Base-by-base conservation (phyloP, 169 alveolate species). In the Cryptosporidium bovis region DNA sequence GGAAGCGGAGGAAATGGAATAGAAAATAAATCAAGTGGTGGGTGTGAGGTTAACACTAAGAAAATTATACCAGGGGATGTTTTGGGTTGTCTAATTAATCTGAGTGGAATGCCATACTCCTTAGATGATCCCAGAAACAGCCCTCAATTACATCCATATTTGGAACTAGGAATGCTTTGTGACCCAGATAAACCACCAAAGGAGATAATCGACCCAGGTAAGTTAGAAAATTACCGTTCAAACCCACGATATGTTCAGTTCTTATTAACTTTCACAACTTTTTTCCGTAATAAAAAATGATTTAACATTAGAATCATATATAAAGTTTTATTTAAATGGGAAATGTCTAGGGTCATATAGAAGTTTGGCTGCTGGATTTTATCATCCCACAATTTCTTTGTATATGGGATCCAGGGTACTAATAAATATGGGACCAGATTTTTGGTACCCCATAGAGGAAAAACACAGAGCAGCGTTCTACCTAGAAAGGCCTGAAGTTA, bases 381-480 rank as follows among this genome's bases (percentile, higher is more conserved):
- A 92, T 56, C 96, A 93, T 82, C 96, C 96, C 5, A 91, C 92
- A 0, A 92, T 93, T 62, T 92, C 96, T 15, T 65, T 92, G 34
- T 93, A 82, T 62, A 93, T 91, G 92, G 95, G 94, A 5, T 92
- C 93, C 33, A 87, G 92, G 7, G 96, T 90, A 27, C 62, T 90
- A 20, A 68, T 93, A 36, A 93, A 91, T 56, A 53, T 90, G 40
- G 96, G 96, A 31, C 96, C 96, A 6, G 53, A 91, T 40, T 93
- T 93, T 69, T 33, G 27, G 16, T 93, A 64, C 77, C 93, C 95
- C 27, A 92, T 90, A 8, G 69, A 56, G 64, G 53, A 12, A 7
- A 34, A 77, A 48, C 48, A 36, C 24, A 27, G n/a, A 8, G 77
- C 87, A 31, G 51, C 34, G 15, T 3, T 13, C 12, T 27, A 40